Evolutionary conservation across 2,329 filamentous ascomycete genomes (phyloP).

Genomic region (Eutypa lata): DNA sequence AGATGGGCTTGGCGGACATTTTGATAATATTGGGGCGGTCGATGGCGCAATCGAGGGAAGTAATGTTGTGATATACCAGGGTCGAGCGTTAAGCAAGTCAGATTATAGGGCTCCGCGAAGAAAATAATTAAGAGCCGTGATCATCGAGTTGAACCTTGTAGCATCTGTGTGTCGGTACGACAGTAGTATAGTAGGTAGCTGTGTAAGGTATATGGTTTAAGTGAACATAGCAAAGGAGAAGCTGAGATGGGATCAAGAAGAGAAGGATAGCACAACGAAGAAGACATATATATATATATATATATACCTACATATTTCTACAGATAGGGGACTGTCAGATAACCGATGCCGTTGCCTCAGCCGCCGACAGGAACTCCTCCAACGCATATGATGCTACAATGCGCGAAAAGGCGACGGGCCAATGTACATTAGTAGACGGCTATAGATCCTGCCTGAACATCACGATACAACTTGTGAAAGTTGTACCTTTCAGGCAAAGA

Average conservation of each 20-base stretch:
- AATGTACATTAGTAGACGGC: neutral
- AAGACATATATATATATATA: too few species aligned
- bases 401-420: too few species aligned
- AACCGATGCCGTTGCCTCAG: neutral
- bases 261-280: too few species aligned
- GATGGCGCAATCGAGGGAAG: conserved; percentile 23
- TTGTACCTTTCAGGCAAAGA: neutral
- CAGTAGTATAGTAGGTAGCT: neutral
- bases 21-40: conserved; percentile 18
- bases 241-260: too few species aligned
- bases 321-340: neutral
- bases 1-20: conserved; percentile 81
- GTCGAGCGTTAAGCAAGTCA: conserved; percentile 1
- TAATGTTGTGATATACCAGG: conserved; percentile 11
- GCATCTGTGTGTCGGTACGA: conserved; percentile 14
- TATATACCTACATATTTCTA: neutral
- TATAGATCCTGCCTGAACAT: neutral
- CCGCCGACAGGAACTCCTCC: neutral
- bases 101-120: conserved; percentile 26
- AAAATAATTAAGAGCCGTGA: conserved; percentile 24
- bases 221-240: neutral
- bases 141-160: conserved; percentile 17
- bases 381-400: neutral
- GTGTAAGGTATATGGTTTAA: neutral
- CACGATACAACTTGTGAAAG: neutral